Conservation (phyloP, 148 eudicot genomes). For the Dianthus caryophyllus region DNA sequence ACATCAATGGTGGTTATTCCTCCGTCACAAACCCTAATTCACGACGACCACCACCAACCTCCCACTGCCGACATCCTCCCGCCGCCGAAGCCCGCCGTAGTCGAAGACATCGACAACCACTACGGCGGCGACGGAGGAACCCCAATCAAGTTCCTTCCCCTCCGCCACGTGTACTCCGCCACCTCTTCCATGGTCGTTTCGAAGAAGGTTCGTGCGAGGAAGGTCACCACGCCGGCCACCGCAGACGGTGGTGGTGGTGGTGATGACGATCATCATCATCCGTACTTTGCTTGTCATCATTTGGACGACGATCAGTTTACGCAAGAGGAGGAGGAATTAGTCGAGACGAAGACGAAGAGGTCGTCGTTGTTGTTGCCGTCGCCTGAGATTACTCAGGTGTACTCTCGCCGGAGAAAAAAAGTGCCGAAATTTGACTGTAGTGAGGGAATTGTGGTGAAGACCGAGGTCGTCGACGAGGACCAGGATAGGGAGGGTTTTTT, state of each 20-base stretch:
- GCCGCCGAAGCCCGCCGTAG: slow-evolving; percentile 6
- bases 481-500: slow-evolving; percentile 25
- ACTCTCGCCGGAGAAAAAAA: slow-evolving; percentile 32
- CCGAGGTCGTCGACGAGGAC: slow-evolving; percentile 32
- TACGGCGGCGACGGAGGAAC: slow-evolving; percentile 35
- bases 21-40: background rate
- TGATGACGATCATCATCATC: background rate
- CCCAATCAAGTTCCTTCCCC: slow-evolving; percentile 51
- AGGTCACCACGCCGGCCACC: too few relatives aligned
- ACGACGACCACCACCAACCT: background rate
- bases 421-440: background rate
- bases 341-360: background rate
- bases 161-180: slow-evolving; percentile 60
- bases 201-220: slow-evolving; percentile 55
- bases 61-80: background rate
- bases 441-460: slow-evolving; percentile 31
- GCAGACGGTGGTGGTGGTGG: background rate
- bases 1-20: background rate
- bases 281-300: background rate
- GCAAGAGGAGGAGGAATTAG: too few relatives aligned
- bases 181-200: slow-evolving; percentile 46
- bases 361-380: background rate
- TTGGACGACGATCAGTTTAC: background rate
- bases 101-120: slow-evolving; percentile 36
- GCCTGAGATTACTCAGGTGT: slow-evolving; percentile 21